A percentile compares a stretch with the other conserved stretches of the same genome.
Evolutionary conservation across 805 yeast species (phyloP).

Genomic region (Nakazawaea ambrosiae): DNA sequence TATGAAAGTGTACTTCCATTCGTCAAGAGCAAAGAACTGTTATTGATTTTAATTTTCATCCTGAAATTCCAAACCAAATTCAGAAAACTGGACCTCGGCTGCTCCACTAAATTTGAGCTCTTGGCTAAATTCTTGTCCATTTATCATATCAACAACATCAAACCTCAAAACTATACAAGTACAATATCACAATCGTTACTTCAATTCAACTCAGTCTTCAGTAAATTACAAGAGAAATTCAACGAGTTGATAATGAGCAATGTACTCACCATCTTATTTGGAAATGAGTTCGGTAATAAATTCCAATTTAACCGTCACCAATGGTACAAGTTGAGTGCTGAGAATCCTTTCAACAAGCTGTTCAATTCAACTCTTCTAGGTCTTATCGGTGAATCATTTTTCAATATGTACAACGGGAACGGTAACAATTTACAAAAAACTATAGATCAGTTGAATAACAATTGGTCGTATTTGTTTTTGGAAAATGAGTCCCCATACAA

Average conservation of each 20-base stretch:
- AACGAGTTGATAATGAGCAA: slow-evolving; percentile 50
- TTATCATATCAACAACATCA: slow-evolving; percentile 37
- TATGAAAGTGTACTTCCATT: slow-evolving; percentile 45
- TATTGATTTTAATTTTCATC: slow-evolving; percentile 40
- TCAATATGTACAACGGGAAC: slow-evolving; percentile 26
- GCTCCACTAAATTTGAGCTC: slow-evolving; percentile 36
- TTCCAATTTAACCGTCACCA: slow-evolving; percentile 33
- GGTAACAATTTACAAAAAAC: not conserved
- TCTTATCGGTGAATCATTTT: slow-evolving; percentile 46
- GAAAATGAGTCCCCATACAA: slow-evolving; percentile 1
- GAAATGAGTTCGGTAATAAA: slow-evolving; percentile 51
- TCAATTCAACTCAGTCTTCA: slow-evolving; percentile 58
- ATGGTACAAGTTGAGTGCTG: slow-evolving; percentile 53
- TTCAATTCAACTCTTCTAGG: slow-evolving; percentile 61
- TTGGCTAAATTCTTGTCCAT: slow-evolving; percentile 36
- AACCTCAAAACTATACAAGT: slow-evolving; percentile 53
- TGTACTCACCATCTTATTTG: slow-evolving; percentile 42
- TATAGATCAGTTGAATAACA: not conserved
- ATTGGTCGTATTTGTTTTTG: not conserved
- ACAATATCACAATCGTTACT: slow-evolving; percentile 64
- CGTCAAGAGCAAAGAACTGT: slow-evolving; percentile 32
- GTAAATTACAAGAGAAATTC: slow-evolving; percentile 40
- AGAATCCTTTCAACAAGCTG: slow-evolving; percentile 53
- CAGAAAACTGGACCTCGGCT: slow-evolving; percentile 33
- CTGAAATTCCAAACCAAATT: slow-evolving; percentile 27